Conservation (phyloP, 345 rosid species). For the Hibiscus trionum region DNA sequence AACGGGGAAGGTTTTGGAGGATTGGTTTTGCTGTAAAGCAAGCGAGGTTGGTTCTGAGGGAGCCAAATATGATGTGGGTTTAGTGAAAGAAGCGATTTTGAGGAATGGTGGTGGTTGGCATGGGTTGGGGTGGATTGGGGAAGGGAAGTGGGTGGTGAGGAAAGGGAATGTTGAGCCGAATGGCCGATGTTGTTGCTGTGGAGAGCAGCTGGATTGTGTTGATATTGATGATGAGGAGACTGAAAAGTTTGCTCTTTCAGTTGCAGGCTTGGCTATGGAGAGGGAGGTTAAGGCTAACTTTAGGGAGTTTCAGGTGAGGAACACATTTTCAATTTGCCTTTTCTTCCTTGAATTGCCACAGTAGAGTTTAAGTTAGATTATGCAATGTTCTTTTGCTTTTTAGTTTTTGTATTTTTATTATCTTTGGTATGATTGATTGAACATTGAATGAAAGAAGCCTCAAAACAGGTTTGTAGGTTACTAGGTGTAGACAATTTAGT, state of each 20-base stretch:
- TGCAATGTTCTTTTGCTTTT: background rate
- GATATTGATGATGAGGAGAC: slow-evolving; percentile 69
- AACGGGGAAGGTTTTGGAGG: slow-evolving; percentile 44
- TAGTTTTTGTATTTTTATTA: background rate
- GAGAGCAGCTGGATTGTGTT: slow-evolving; percentile 52
- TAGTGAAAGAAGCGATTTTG: slow-evolving; percentile 33
- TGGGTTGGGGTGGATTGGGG: slow-evolving; percentile 85
- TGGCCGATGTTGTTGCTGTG: slow-evolving; percentile 64
- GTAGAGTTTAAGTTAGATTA: background rate
- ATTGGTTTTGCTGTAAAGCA: slow-evolving; percentile 45
- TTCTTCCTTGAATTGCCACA: background rate
- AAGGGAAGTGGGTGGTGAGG: slow-evolving; percentile 58
- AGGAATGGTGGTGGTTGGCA: slow-evolving; percentile 96
- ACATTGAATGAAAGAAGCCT: background rate
- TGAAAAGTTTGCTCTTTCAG: slow-evolving; percentile 48
- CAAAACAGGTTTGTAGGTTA: background rate
- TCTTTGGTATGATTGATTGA: background rate
- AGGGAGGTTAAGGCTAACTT: slow-evolving; percentile 74
- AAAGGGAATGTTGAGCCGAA: slow-evolving; percentile 39
- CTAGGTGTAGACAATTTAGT: background rate
- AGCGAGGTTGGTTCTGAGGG: slow-evolving; percentile 21
- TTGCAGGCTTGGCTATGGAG: slow-evolving; percentile 70
- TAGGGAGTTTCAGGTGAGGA: slow-evolving; percentile 69
- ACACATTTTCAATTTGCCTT: background rate
- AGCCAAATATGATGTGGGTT: slow-evolving; percentile 21